phyloP scores from a whole-genome alignment of 495 filamentous ascomycete species.

The Tuber magnatum region DNA sequence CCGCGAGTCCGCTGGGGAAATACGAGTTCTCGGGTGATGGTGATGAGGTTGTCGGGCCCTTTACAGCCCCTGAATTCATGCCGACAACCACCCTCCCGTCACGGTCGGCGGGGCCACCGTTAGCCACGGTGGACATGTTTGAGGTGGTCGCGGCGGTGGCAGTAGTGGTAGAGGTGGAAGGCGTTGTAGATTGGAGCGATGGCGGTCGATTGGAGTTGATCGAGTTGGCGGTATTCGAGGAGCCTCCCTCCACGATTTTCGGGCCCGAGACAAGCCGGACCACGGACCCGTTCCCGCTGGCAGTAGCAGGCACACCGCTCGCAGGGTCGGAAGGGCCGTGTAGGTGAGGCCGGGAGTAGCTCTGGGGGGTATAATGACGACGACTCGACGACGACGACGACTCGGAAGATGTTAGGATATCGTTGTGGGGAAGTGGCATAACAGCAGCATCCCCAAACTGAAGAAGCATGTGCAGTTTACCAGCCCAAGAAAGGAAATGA shows the following conservation, averaged over 20 bases:
- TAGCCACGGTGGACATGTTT: slow-evolving; percentile 20
- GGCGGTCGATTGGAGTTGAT: slow-evolving; percentile 9
- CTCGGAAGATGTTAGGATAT: slow-evolving; percentile 27
- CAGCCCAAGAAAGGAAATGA: slow-evolving; percentile 17
- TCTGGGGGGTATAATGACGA: slow-evolving; percentile 33
- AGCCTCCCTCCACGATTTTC: slow-evolving; percentile 22
- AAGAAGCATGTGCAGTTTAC: slow-evolving; percentile 33
- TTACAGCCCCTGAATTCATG: slow-evolving; percentile 17
- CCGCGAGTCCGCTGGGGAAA: slow-evolving; percentile 25
- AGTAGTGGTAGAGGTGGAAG: slow-evolving; percentile 14
- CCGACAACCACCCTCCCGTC: slow-evolving; percentile 24
- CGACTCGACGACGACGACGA: slow-evolving; percentile 33
- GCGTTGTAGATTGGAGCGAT: slow-evolving; percentile 19
- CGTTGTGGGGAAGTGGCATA: slow-evolving; percentile 40
- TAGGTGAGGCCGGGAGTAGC: slow-evolving; percentile 37
- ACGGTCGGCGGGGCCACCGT: slow-evolving; percentile 19
- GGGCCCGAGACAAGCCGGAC: slow-evolving; percentile 19
- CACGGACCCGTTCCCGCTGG: slow-evolving; percentile 32
- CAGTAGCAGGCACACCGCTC: slow-evolving; percentile 19
- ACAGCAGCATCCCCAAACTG: slow-evolving; percentile 37
- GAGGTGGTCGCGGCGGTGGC: slow-evolving; percentile 7
- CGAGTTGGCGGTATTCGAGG: neutral
- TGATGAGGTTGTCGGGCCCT: slow-evolving; percentile 17
- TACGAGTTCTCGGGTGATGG: slow-evolving; percentile 26
- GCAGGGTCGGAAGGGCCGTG: slow-evolving; percentile 21